Percentiles rank a stretch among this genome's conserved stretches.
phyloP scores from a whole-genome alignment of 306 rosid genomes.

The Citrullus amarus region DNA sequence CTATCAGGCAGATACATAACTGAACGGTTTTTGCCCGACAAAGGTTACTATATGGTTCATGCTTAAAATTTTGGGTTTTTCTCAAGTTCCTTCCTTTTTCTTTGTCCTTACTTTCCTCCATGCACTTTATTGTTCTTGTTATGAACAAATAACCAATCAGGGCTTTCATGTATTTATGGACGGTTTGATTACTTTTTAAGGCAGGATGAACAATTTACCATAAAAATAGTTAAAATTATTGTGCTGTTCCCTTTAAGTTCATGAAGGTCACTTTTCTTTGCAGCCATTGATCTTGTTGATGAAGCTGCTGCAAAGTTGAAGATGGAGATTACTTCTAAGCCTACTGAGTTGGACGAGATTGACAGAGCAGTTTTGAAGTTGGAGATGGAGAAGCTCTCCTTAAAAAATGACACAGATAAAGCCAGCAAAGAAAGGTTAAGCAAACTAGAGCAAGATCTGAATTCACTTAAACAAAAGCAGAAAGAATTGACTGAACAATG shows the following conservation, averaged over 20 bases:
- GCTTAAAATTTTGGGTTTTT: not conserved
- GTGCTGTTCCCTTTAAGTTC: not conserved
- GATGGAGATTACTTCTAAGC: conserved; percentile 96
- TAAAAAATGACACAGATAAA: conserved; percentile 86
- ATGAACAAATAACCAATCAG: not conserved
- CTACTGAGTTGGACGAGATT: conserved; percentile 85
- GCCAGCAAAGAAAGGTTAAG: conserved; percentile 83
- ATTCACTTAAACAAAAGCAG: conserved; percentile 70
- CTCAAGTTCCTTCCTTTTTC: not conserved
- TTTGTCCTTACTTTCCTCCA: not conserved
- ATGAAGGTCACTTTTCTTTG: conserved; percentile 15
- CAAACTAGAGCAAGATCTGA: conserved; percentile 71
- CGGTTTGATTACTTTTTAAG: not conserved
- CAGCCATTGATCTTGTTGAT: conserved; percentile 97
- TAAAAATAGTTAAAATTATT: not conserved
- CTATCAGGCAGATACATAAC: conserved; percentile 88
- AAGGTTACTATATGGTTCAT: conserved; percentile 34
- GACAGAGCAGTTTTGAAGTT: conserved; percentile 75
- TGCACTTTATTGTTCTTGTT: not conserved
- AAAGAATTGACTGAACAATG: conserved; percentile 64
- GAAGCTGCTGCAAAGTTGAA: conserved; percentile 98
- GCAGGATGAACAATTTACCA: not conserved
- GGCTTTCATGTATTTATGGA: not conserved
- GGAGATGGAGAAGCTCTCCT: conserved; percentile 94
- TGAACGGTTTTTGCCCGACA: conserved; percentile 89